These are phyloP conservation scores for Sugiyamaella pinicola DNA, from an alignment of 1,139 yeast species.

Conservation along the genomic window DNA sequence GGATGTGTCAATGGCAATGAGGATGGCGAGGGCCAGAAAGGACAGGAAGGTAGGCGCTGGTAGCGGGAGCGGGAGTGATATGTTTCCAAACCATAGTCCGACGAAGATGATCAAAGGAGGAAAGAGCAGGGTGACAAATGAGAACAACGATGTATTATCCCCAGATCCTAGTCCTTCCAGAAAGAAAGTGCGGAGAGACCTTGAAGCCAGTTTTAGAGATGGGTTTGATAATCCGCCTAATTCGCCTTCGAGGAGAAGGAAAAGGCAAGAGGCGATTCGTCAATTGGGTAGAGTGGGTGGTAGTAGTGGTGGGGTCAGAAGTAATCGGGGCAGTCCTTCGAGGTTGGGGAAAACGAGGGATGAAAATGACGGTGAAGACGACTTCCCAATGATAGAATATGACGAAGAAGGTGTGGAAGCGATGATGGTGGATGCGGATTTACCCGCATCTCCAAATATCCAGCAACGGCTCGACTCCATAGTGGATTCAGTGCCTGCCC, in stretches of 20 bases:
- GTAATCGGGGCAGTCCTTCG: not conserved
- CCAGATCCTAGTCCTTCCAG: slow-evolving; percentile 22
- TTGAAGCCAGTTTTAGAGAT: slow-evolving; percentile 35
- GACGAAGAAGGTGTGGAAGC: too few relatives aligned
- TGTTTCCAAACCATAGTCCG: too few relatives aligned
- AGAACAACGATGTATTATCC: too few relatives aligned
- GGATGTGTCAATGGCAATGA: slow-evolving; percentile 28
- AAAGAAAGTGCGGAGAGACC: slow-evolving; percentile 25
- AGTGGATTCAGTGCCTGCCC: not conserved
- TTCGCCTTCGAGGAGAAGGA: slow-evolving; percentile 23
- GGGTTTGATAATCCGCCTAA: slow-evolving; percentile 30
- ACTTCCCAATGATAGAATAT: too few relatives aligned
- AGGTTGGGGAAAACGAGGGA: not conserved
- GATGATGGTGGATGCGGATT: too few relatives aligned
- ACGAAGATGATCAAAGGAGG: not conserved
- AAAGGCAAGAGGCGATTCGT: slow-evolving; percentile 17
- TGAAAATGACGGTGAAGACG: not conserved
- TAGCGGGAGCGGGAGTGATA: not conserved
- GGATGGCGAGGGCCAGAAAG: slow-evolving; percentile 3
- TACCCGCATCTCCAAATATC: too few relatives aligned
- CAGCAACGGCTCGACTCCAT: too few relatives aligned
- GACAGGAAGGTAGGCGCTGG: not conserved
- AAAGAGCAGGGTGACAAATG: not conserved
- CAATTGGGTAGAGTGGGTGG: slow-evolving; percentile 3
- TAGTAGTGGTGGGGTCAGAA: not conserved